Evolutionary conservation across 1,139 yeast species (phyloP).

Genomic region (Meyerozyma elateridarum): DNA sequence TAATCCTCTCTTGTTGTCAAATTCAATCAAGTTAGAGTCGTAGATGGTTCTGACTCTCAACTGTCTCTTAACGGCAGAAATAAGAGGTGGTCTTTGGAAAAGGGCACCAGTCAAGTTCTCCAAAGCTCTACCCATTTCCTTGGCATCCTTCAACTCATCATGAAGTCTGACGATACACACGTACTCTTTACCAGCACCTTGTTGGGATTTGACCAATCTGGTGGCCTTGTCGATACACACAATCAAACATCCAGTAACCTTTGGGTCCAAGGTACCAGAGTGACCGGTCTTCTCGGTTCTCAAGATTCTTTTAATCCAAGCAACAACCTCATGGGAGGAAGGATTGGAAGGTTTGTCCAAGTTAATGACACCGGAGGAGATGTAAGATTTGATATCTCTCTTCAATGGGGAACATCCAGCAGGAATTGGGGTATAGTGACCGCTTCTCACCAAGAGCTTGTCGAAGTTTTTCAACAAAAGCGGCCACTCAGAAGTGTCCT

Average conservation of each 20-base stretch:
- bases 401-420: constrained; percentile 92
- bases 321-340: constrained; percentile 97
- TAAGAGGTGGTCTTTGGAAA: constrained; percentile 98
- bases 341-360: constrained; percentile 98
- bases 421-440: constrained; percentile 96
- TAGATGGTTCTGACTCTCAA: constrained; percentile 96
- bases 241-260: constrained; percentile 95
- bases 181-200: constrained; percentile 99
- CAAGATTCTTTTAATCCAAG: constrained; percentile 95
- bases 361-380: constrained; percentile 93
- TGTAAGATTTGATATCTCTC: constrained; percentile 85
- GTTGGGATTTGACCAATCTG: constrained; percentile 95
- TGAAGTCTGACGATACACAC: constrained; percentile 96
- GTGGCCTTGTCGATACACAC: constrained; percentile 98
- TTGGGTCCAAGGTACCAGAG: constrained; percentile 98
- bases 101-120: constrained; percentile 97
- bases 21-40: constrained; percentile 91
- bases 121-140: constrained; percentile 80
- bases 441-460: constrained; percentile 88
- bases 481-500: constrained; percentile 95
- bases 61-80: constrained; percentile 98
- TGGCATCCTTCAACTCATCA: constrained; percentile 85
- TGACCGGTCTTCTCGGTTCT: constrained; percentile 98
- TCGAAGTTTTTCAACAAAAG: constrained; percentile 89
- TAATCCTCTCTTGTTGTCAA: constrained; percentile 92